Percentiles rank a stretch among this genome's conserved stretches.
Conservation (phyloP, 768 basidiomycete genomes). For the Hericium coralloides region DNA sequence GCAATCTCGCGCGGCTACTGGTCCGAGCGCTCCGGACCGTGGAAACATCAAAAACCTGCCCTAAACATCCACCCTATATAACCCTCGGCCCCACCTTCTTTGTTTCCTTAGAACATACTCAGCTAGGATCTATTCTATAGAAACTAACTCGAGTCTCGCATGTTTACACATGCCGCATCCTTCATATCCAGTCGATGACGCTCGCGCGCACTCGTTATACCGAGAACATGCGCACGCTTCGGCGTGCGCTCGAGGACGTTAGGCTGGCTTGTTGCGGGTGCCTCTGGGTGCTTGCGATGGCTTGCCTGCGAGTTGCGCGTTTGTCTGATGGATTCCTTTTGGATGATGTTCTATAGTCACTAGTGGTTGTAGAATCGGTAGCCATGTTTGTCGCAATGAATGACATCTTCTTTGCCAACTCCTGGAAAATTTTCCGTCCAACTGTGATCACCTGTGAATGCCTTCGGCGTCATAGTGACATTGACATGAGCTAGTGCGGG, state of each 20-base stretch:
- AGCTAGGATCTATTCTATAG: too few relatives aligned
- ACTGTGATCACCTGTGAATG: too few relatives aligned
- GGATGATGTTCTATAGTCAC: too few relatives aligned
- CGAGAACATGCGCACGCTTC: conserved; percentile 45
- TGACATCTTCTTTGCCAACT: too few relatives aligned
- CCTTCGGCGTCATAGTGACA: too few relatives aligned
- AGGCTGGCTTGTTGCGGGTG: background rate
- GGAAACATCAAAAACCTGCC: background rate
- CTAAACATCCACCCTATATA: background rate
- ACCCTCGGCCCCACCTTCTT: background rate
- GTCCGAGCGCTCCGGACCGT: background rate
- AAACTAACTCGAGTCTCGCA: conserved; percentile 75
- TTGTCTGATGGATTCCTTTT: conserved; percentile 1
- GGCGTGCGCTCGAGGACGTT: background rate
- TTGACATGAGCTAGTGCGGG: too few relatives aligned
- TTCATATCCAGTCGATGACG: conserved; percentile 69
- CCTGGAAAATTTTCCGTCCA: too few relatives aligned
- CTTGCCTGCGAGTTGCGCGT: background rate
- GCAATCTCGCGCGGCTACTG: background rate
- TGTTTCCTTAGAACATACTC: conserved; percentile 65
- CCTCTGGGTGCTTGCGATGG: background rate
- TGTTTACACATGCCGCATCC: conserved; percentile 68
- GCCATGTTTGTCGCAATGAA: too few relatives aligned
- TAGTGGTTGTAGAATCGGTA: too few relatives aligned
- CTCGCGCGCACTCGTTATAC: conserved; percentile 54